Evolutionary conservation across 2,329 filamentous ascomycete genomes (phyloP).

Genomic region (Thelonectria blattea): DNA sequence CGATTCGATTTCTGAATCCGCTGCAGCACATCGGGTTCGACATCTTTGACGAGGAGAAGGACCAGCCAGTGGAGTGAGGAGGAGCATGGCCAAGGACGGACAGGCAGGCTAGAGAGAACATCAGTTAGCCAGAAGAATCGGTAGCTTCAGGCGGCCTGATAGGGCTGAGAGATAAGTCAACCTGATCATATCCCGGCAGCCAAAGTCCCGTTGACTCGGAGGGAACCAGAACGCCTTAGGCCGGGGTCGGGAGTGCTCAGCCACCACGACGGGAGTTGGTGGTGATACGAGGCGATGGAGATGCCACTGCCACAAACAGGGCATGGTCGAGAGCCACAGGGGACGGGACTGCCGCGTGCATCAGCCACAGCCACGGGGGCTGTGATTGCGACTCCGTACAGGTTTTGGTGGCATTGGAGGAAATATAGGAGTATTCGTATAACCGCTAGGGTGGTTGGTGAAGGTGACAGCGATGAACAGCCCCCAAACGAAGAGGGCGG

Average conservation of each 20-base stretch:
- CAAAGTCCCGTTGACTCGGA: not conserved
- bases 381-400: no score
- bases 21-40: not conserved
- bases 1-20: constrained; percentile 3
- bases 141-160: not conserved
- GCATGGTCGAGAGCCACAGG: no score
- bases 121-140: no score
- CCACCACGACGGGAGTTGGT: constrained; percentile 11
- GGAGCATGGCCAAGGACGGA: not conserved
- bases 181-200: not conserved
- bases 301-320: not conserved
- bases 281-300: constrained; percentile 3
- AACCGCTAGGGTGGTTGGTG: not conserved
- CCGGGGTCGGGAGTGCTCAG: constrained; percentile 9
- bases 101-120: no score
- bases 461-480: not conserved
- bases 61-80: not conserved
- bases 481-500: not conserved
- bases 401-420: no score
- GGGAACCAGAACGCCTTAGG: constrained; percentile 12
- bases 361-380: not conserved
- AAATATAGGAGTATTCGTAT: not conserved
- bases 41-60: not conserved
- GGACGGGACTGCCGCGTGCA: not conserved
- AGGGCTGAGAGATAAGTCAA: constrained; percentile 16